Percentiles rank a stretch among this genome's conserved stretches.
Evolutionary conservation across 176 grass and related monocot genomes (phyloP).

Genomic region (Aegilops sharonensis): DNA sequence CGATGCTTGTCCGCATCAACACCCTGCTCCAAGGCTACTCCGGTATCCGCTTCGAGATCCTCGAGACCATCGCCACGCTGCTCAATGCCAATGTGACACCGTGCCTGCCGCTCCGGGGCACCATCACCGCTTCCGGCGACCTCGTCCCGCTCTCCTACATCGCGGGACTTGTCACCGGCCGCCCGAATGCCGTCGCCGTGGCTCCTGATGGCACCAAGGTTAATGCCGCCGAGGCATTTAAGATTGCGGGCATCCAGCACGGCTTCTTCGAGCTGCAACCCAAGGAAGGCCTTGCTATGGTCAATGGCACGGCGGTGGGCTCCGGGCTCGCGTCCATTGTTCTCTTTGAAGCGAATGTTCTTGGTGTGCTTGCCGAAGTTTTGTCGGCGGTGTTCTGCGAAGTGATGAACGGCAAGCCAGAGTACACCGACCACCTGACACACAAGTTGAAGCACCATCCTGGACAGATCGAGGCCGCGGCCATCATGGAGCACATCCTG

Average conservation of each 20-base stretch:
- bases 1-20: constrained; percentile 60
- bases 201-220: background rate
- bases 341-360: background rate
- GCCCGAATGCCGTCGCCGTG: background rate
- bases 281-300: constrained; percentile 31
- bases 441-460: constrained; percentile 87
- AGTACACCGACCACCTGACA: constrained; percentile 80
- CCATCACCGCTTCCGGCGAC: background rate
- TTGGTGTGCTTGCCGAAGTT: background rate
- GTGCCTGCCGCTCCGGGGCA: constrained; percentile 22
- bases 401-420: constrained; percentile 79
- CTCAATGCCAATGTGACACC: constrained; percentile 55
- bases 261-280: constrained; percentile 36
- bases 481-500: constrained; percentile 61
- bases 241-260: constrained; percentile 7
- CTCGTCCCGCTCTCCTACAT: background rate
- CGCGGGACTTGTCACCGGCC: background rate
- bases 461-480: constrained; percentile 61
- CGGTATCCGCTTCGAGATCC: constrained; percentile 56
- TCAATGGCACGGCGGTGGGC: constrained; percentile 29
- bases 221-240: constrained; percentile 14
- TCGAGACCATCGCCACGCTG: constrained; percentile 43
- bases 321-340: constrained; percentile 30
- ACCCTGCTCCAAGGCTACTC: constrained; percentile 57
- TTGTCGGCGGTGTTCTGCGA: constrained; percentile 47